A percentile compares a stretch with the other conserved stretches of the same genome.
phyloP scores from a whole-genome alignment of 2,329 filamentous ascomycete genomes.

The Fusarium cyanostomum region DNA sequence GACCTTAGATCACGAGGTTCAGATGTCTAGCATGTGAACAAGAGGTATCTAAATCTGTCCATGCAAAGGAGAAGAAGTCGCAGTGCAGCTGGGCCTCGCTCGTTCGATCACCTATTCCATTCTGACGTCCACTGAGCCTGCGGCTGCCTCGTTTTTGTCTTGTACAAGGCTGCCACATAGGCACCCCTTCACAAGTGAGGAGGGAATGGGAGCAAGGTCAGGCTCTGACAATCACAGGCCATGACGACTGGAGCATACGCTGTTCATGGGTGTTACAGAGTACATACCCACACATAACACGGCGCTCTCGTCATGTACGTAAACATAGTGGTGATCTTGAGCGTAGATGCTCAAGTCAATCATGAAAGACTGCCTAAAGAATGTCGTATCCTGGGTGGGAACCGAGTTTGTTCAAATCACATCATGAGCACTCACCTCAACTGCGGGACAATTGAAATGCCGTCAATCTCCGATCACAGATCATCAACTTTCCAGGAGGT shows the following conservation, averaged over 20 bases:
- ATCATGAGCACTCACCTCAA: slow-evolving; percentile 17
- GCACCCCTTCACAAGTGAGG: background rate
- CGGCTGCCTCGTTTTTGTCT: no score
- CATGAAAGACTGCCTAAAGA: background rate
- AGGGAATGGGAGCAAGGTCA: background rate
- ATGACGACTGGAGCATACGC: no score
- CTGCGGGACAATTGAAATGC: background rate
- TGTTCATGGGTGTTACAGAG: no score
- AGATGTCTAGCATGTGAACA: no score
- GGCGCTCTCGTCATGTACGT: no score
- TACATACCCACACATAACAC: no score
- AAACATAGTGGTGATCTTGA: background rate
- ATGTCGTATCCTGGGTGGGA: background rate
- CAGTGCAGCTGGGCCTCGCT: background rate
- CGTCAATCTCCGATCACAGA: slow-evolving; percentile 6
- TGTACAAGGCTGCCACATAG: no score
- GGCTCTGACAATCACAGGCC: background rate
- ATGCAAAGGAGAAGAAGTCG: no score
- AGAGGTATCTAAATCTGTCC: no score
- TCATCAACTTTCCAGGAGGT: slow-evolving; percentile 1
- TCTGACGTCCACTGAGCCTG: background rate
- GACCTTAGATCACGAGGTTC: background rate
- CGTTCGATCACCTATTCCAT: background rate
- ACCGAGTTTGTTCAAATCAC: slow-evolving; percentile 6
- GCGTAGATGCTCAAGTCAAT: background rate